Conservation (phyloP, 179 eudicot genomes). For the Amaranthus tricolor region DNA sequence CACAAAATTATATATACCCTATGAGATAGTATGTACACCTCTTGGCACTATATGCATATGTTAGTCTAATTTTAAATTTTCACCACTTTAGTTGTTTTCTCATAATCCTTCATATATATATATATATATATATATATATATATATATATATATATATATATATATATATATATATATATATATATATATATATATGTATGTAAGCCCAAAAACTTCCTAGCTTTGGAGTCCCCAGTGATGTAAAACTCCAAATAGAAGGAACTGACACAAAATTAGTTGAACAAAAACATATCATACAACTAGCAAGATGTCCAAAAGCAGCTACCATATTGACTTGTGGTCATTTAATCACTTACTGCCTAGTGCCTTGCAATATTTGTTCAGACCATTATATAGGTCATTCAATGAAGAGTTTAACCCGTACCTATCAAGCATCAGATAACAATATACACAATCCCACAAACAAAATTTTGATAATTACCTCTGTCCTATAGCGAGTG, state of each 20-base stretch:
- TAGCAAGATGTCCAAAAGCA: not conserved
- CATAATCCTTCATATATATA: no score
- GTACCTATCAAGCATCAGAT: not conserved
- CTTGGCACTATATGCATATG: no score
- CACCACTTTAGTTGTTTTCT: no score
- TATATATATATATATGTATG: no score
- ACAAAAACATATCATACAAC: not conserved
- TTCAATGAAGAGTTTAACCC: not conserved
- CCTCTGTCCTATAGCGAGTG: constrained; percentile 88
- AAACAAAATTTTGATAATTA: constrained; percentile 22
- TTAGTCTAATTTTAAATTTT: no score
- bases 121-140: no score
- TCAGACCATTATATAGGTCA: not conserved
- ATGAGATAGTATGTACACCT: no score
- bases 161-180: no score
- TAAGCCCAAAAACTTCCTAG: no score
- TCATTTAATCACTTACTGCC: not conserved
- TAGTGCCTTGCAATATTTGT: not conserved
- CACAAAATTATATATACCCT: no score
- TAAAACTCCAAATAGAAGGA: not conserved
- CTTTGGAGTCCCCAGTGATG: no score
- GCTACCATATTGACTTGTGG: not conserved
- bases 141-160: no score
- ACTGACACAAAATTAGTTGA: not conserved
- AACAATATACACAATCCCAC: not conserved